Evolutionary conservation across 116 monocot species (phyloP).

Genomic region (Thalassia testudinum): DNA sequence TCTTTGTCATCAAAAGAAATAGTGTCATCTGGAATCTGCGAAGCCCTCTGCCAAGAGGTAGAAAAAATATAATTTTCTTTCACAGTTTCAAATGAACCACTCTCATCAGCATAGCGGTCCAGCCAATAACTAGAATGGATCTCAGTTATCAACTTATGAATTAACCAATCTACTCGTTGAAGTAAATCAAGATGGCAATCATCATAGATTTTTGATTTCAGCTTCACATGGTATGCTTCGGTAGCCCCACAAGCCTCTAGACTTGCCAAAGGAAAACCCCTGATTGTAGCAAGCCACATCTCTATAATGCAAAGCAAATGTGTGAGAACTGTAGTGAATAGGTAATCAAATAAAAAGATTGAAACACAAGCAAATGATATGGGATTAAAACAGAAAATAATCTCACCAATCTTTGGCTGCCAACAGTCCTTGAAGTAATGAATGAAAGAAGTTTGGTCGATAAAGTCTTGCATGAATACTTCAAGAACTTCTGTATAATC

Average conservation of each 20-base stretch:
- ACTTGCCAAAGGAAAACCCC: conserved; percentile 58
- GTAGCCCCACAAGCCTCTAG: conserved; percentile 74
- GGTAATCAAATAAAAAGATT: no score
- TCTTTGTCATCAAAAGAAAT: conserved; percentile 16
- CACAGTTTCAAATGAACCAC: conserved; percentile 58
- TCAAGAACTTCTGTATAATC: no score
- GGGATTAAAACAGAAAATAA: no score
- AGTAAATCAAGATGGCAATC: conserved; percentile 59
- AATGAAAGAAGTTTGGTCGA: no score
- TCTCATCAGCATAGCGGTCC: conserved; percentile 73
- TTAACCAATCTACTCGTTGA: conserved; percentile 87
- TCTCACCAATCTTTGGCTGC: conserved; percentile 81
- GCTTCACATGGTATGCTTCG: conserved; percentile 64
- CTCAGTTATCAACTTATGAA: conserved; percentile 88
- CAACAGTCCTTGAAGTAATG: no score
- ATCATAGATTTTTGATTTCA: conserved; percentile 63
- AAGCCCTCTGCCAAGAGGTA: conserved; percentile 80
- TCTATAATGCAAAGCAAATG: conserved; percentile 28
- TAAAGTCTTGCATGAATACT: no score
- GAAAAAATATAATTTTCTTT: conserved; percentile 70
- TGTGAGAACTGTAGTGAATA: no score
- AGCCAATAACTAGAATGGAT: no score
- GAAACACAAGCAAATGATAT: no score
- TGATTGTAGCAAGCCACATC: conserved; percentile 82
- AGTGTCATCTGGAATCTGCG: conserved; percentile 57